Base-by-base conservation (phyloP, 108 stramenopile species). In the Pseudonitzschia delicatissima region DNA sequence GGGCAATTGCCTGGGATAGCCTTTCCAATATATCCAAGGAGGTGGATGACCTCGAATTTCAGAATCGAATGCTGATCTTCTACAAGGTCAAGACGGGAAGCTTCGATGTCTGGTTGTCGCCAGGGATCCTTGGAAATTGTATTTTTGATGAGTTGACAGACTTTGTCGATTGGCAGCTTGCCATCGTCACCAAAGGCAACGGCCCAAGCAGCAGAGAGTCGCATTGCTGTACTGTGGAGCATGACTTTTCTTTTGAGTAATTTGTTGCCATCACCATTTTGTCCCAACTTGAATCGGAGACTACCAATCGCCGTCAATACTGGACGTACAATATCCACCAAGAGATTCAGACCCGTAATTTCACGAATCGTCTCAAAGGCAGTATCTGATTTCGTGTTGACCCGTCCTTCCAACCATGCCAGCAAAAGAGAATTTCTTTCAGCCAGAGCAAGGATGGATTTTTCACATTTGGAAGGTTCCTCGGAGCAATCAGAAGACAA, bases 181-280 rank as follows among this genome's bases (percentile, higher is more conserved):
- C 20, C 37, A 26, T 28, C 31, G 15, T 55, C 53, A 29, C 53
- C 53, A 55, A 55, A 55, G 11, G 17, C 32, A 15, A 3, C 18
- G 53, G 53, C 53, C 3, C 23, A 15, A 23, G 60, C 40, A 37
- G 39, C 32, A n/a, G 37, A 61, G 37, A 61, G 60, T 2, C 60
- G 35, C 40, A 61, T 8, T 11, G 60, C 60, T 21, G 60, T 37
- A 23, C 21, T 21, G 20, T 40, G 40, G 5, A 61, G 32, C 28
- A 40, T 35, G 17, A 42, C 60, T 32, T 61, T 61, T 17, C 20
- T 61, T 13, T 36, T 15, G 8, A 61, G 12, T 11, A 27, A 4
- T n/a, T 42, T 2, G n/a, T 50, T 50, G 49, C 18, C 49, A 50
- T 50, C 6, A 18, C 37, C 37, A 50, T 50, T 13, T 8, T 18